Percentiles rank a stretch among this genome's conserved stretches.
phyloP scores from a whole-genome alignment of 441 rosid species.

The Melastoma candidum region DNA sequence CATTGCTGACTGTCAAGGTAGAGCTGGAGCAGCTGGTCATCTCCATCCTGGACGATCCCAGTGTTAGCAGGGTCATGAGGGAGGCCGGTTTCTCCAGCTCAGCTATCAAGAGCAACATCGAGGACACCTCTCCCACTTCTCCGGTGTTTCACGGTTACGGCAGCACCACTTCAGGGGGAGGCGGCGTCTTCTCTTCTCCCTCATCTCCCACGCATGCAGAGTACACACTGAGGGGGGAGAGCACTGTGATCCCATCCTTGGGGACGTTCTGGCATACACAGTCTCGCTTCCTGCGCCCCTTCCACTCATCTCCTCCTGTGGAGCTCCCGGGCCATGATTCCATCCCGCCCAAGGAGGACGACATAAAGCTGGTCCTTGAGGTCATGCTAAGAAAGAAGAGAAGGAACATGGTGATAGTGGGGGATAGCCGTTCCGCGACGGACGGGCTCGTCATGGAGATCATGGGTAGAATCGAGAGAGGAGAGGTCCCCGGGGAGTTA shows the following conservation, averaged over 20 bases:
- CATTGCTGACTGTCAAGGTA: constrained; percentile 61
- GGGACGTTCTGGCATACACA: constrained; percentile 47
- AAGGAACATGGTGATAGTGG: constrained; percentile 62
- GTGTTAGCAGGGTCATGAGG: constrained; percentile 89
- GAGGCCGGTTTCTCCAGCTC: constrained; percentile 92
- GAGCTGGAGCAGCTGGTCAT: constrained; percentile 75
- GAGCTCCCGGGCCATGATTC: constrained; percentile 25
- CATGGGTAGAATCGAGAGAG: constrained; percentile 48
- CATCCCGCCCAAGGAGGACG: constrained; percentile 37
- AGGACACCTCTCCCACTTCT: constrained; percentile 52
- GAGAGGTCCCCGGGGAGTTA: constrained; percentile 62
- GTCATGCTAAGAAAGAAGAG: constrained; percentile 55
- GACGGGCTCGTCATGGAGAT: constrained; percentile 53
- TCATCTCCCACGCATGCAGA: constrained; percentile 41
- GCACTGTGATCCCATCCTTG: constrained; percentile 23
- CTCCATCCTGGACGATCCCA: constrained; percentile 89
- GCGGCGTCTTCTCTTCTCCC: constrained; percentile 73
- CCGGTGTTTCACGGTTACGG: constrained; percentile 51
- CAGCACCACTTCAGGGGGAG: constrained; percentile 15
- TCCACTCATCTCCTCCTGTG: constrained; percentile 42
- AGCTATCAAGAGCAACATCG: constrained; percentile 56
- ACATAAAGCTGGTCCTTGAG: constrained; percentile 56
- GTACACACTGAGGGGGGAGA: constrained; percentile 13
- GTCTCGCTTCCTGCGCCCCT: constrained; percentile 38
- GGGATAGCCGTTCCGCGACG: constrained; percentile 45